phyloP scores from a whole-genome alignment of 768 basidiomycete genomes.

The Cubamyces sp. region DNA sequence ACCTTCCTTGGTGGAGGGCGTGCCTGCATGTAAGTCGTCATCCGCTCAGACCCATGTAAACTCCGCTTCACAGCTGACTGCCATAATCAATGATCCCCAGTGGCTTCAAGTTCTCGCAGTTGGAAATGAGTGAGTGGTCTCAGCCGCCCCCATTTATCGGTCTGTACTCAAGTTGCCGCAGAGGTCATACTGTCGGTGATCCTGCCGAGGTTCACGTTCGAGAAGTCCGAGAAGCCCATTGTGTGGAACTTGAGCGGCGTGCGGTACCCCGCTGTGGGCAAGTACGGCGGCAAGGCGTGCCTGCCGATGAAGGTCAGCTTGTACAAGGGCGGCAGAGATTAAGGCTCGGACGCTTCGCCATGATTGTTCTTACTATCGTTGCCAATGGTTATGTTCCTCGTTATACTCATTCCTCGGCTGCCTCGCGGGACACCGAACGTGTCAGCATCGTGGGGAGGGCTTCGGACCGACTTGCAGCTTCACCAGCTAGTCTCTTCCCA shows the following conservation, averaged over 20 bases:
- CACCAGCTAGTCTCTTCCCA: too few relatives aligned
- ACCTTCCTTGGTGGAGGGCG: constrained; percentile 18
- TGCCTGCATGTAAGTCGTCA: constrained; percentile 12
- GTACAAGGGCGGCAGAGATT: constrained; percentile 1
- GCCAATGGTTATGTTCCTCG: too few relatives aligned
- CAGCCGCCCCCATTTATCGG: neutral
- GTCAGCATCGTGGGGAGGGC: too few relatives aligned
- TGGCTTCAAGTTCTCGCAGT: constrained; percentile 29
- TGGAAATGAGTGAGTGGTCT: constrained; percentile 26
- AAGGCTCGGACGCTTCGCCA: too few relatives aligned
- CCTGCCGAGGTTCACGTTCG: constrained; percentile 15
- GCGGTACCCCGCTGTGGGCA: constrained; percentile 9
- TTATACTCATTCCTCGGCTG: too few relatives aligned
- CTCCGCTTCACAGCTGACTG: neutral
- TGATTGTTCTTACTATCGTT: too few relatives aligned
- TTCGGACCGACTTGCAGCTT: too few relatives aligned
- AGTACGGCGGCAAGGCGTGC: neutral
- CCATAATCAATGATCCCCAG: neutral
- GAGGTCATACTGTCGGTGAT: constrained; percentile 16
- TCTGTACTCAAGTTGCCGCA: neutral
- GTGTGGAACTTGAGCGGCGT: constrained; percentile 16
- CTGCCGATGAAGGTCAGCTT: constrained; percentile 10
- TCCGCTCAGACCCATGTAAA: too few relatives aligned
- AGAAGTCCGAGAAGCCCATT: constrained; percentile 7
- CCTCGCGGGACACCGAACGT: too few relatives aligned